Evolutionary conservation across 2,329 filamentous ascomycete species (phyloP), one percentile per base, ranked within the genome.

Genomic region (Conoideocrella luteorostrata): DNA sequence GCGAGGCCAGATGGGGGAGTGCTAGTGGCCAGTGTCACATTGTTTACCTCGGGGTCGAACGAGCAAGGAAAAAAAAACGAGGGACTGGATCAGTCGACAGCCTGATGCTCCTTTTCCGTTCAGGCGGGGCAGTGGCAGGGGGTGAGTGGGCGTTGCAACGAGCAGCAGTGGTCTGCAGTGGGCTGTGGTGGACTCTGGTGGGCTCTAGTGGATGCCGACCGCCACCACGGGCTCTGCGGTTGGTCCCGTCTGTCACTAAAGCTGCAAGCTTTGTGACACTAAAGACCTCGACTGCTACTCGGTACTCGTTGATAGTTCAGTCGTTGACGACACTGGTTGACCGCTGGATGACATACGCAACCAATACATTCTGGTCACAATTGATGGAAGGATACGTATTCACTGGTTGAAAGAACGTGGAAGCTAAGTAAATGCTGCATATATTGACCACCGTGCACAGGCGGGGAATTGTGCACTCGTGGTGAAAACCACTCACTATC

Each of bases 221-320:
- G 23, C 28, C 24, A 34, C 44, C 12, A 30, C 33, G 39, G n/a
- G 12, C 40, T 23, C 30, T n/a, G 37, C 45, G 45, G 45, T 43
- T 47, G 41, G 32, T 44, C 45, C 45, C 45, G 45, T 15, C 30
- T 5, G 28, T 29, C 15, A 7, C 29, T 26, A 43, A 33, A 28
- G 21, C 26, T 32, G 39, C 39, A 32, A 5, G 6, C 22, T 20
- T 21, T 4, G 11, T 22, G 13, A 34, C 30, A 10, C 30, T 4
- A n/a, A n/a, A n/a, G n/a, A n/a, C n/a, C n/a, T n/a, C n/a, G n/a
- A n/a, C n/a, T n/a, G n/a, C n/a, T n/a, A n/a, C n/a, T n/a, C n/a
- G n/a, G n/a, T n/a, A n/a, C n/a, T n/a, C n/a, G n/a, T n/a, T n/a
- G n/a, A n/a, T n/a, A n/a, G n/a, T n/a, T n/a, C n/a, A n/a, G n/a